These are phyloP conservation scores for Brassica juncea DNA, from an alignment of 345 rosid genomes.

Conservation along the genomic window DNA sequence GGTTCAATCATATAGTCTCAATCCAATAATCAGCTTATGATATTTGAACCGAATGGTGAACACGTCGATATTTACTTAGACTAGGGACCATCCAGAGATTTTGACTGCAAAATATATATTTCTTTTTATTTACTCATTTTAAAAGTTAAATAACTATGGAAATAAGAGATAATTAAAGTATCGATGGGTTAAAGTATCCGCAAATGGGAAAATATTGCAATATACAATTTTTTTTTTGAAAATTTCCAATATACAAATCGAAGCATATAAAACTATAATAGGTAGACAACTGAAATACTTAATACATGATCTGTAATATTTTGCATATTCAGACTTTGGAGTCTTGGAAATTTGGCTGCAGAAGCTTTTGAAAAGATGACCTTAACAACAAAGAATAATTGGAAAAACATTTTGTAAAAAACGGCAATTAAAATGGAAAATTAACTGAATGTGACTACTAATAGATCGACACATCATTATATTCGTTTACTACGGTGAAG, in stretches of 20 bases:
- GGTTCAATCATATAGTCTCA: background rate
- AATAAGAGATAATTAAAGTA: background rate
- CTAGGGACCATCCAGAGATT: background rate
- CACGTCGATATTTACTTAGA: background rate
- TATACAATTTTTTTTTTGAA: too few relatives aligned
- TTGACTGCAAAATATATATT: background rate
- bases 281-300: background rate
- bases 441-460: background rate
- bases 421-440: background rate
- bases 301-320: background rate
- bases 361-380: background rate
- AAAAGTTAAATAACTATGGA: background rate
- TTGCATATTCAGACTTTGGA: background rate
- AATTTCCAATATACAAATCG: background rate
- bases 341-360: background rate
- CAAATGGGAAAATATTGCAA: background rate
- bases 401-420: too few relatives aligned
- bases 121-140: background rate
- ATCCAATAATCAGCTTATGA: background rate
- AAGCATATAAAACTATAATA: background rate
- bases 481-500: background rate
- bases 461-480: background rate
- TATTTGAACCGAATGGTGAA: background rate
- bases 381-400: too few relatives aligned
- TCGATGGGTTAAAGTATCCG: background rate